Base-by-base conservation (phyloP, 208 protist genomes). In the Leishmania lainsoni region DNA sequence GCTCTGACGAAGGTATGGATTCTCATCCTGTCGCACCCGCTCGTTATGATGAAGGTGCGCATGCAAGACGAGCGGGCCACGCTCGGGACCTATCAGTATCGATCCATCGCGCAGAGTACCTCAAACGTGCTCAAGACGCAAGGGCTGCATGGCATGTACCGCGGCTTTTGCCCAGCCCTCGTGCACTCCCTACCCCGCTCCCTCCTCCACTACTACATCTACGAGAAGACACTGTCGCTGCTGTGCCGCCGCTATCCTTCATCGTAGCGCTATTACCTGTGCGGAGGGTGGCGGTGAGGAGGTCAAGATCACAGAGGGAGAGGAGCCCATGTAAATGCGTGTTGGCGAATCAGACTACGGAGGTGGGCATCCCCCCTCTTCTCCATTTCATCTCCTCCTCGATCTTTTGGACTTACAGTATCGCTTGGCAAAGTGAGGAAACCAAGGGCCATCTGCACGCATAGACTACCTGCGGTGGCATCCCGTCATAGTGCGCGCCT, bases 51-150 rank as follows among this genome's bases (percentile, higher is more conserved):
- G 54, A 92, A 91, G 78, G 85, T 95, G 45, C 87, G 93, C 48
- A 81, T 98, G 85, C 95, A 98, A 79, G 95, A 98, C 77, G 87
- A 96, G 65, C 91, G 94, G 10, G 89, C 83, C 16, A 72, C 79
- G 45, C 39, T 83, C 0, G 93, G 91, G 12, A n/a, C 79, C 0
- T 83, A 92, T 26, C 89, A 93, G 78, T 98, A 98, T 78, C 69
- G 65, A n/a, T 80, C 77, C 14, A 74, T 96, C 2, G 5, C 45
- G 14, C 89, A 95, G 75, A 88, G 90, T 16, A 35, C 94, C 48
- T 71, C 79, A 39, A 88, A 86, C 48, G 89, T 94, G 39, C 74
- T 97, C 26, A 88, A 85, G 66, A 89, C 88, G 17, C 89, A 96
- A 75, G 95, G 95, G 3, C 17, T 87, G 3, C 63, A 66, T 1